Evolutionary conservation across 306 rosid species (phyloP).

Genomic region (Prunus campanulata): DNA sequence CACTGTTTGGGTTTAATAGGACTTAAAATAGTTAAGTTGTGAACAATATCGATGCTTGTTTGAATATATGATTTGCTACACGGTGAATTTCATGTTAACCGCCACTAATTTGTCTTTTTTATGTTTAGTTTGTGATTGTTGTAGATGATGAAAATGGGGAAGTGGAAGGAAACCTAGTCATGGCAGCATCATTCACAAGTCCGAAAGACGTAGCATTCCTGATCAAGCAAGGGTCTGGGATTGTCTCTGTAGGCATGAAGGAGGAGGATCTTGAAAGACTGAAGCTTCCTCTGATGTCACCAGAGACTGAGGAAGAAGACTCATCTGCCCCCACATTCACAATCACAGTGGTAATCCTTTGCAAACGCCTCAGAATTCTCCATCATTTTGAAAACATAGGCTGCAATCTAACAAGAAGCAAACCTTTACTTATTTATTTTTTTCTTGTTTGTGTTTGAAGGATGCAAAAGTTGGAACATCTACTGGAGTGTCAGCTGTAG

Average conservation of each 20-base stretch:
- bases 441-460: constrained; percentile 31
- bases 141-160: constrained; percentile 76
- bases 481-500: constrained; percentile 73
- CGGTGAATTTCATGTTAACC: constrained; percentile 13
- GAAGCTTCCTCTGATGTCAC: constrained; percentile 78
- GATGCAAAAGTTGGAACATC: constrained; percentile 71
- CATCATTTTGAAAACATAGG: neutral
- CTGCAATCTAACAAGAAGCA: no score
- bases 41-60: no score
- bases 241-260: constrained; percentile 79
- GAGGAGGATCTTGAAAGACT: constrained; percentile 75
- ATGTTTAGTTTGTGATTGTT: constrained; percentile 66
- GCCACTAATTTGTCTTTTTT: neutral
- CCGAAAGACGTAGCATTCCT: constrained; percentile 54
- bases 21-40: no score
- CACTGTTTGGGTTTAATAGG: no score
- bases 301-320: constrained; percentile 59
- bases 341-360: constrained; percentile 64
- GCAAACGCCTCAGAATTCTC: neutral
- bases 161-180: constrained; percentile 69
- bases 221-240: constrained; percentile 80
- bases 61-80: neutral
- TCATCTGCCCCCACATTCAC: constrained; percentile 86
- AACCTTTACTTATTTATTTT: no score
- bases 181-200: constrained; percentile 66